phyloP scores from a whole-genome alignment of 768 basidiomycete species.

The Myochromella boudieri region DNA sequence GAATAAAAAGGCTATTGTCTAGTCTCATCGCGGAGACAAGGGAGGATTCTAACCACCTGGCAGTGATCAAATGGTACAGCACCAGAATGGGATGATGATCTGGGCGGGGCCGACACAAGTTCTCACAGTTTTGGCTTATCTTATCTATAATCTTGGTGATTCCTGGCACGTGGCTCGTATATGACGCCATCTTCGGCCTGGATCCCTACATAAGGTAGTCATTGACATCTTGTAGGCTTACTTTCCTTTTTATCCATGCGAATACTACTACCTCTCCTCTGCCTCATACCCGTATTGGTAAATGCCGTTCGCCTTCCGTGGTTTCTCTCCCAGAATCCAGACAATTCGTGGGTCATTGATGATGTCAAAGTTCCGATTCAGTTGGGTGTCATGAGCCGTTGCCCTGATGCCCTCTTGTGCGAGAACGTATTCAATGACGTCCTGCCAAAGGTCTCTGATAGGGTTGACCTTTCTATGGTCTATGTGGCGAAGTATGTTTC shows the following conservation, averaged over 20 bases:
- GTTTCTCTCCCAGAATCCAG: slow-evolving; percentile 7
- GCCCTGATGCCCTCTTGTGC: slow-evolving; percentile 83
- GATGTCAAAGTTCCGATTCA: slow-evolving; percentile 46
- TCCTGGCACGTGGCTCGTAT: background rate
- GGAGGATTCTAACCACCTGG: too few relatives aligned
- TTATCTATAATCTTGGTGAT: background rate
- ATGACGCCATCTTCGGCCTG: slow-evolving; percentile 16
- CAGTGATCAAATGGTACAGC: too few relatives aligned
- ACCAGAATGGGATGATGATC: too few relatives aligned
- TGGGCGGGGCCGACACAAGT: too few relatives aligned
- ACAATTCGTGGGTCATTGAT: slow-evolving; percentile 1
- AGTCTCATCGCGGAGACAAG: too few relatives aligned
- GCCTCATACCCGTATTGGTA: background rate
- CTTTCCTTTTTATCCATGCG: slow-evolving; percentile 9
- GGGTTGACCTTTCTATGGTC: slow-evolving; percentile 66
- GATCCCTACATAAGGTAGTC: slow-evolving; percentile 1
- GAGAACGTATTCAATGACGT: slow-evolving; percentile 78
- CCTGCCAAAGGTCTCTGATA: slow-evolving; percentile 55
- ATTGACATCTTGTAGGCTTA: background rate
- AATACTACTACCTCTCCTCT: slow-evolving; percentile 7
- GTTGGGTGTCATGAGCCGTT: slow-evolving; percentile 53
- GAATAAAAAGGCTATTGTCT: too few relatives aligned
- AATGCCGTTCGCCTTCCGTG: slow-evolving; percentile 7
- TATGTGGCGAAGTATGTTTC: slow-evolving; percentile 72
- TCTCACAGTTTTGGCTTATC: too few relatives aligned